Base-by-base conservation (phyloP, 805 yeast species). In the Scheffersomyces stipitis region DNA sequence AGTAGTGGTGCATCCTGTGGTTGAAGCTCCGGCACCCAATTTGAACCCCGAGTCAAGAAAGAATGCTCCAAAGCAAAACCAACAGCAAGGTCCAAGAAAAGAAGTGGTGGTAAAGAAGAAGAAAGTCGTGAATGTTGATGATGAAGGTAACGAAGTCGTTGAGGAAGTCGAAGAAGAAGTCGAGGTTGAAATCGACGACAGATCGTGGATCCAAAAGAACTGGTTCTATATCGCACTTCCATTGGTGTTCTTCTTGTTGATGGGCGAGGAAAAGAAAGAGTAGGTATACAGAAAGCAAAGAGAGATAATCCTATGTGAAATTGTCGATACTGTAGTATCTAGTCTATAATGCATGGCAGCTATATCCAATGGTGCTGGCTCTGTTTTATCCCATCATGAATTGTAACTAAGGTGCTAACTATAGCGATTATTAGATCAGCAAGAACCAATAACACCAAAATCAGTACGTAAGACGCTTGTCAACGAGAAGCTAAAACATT, bases 181-280 rank as follows among this genome's bases (percentile, higher is more conserved):
- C 12, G 56, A 44, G 34, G 54, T 47, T 14, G 49, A 38, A 14
- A 56, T 52, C 16, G 58, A 53, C 31, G 52, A 51, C 12, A 50
- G 66, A 26, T 71, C 81, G 4, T 79, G 78, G 57, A 59, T 80
- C 13, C 83, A 79, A 51, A 73, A 73, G 53, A 73, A 80, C 57
- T 80, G 85, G 85, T 66, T 76, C 69, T 78, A 75, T 54, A 61
- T 80, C 17, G 76, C 76, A 5, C 77, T 80, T 2, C 76, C 76
- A 10, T 42, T 56, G 40, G 37, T 54, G 23, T 42, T 75, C 15
- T 33, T 78, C 8, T 41, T 68, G 39, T 27, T 76, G 26, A 37
- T 71, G 42, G 38, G 53, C 42, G 30, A 44, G 40, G 46, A 39
- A 31, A 37, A 40, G 26, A 20, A 40, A 38, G 18, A 28, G 27